Evolutionary conservation across 352 stramenopile genomes (phyloP).

Genomic region (Globisporangium cystogenes): DNA sequence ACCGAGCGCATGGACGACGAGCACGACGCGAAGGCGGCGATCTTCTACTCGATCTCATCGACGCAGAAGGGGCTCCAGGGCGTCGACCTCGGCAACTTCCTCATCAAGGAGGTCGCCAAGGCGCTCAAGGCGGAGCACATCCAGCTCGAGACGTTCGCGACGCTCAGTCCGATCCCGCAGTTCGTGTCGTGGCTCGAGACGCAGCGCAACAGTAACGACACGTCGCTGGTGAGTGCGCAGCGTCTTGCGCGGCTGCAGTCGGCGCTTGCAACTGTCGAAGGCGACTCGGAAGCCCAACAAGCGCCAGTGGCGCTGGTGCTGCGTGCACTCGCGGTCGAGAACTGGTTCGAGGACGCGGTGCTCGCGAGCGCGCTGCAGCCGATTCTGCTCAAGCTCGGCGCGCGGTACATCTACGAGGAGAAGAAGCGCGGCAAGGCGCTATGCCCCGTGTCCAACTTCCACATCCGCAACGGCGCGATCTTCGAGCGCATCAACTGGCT

Average conservation of each 20-base stretch:
- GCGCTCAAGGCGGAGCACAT: conserved; percentile 56
- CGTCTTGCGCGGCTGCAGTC: conserved; percentile 25
- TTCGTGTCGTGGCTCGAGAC: conserved; percentile 92
- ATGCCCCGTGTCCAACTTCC: conserved; percentile 82
- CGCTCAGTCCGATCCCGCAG: conserved; percentile 91
- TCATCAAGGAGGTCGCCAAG: conserved; percentile 95
- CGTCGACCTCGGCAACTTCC: conserved; percentile 93
- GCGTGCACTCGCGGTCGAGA: conserved; percentile 30
- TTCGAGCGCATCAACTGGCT: conserved; percentile 86
- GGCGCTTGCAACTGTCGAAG: conserved; percentile 7
- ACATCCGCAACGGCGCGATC: conserved; percentile 81
- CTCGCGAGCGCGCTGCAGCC: conserved; percentile 43
- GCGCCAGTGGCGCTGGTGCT: conserved; percentile 30
- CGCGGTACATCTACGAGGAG: conserved; percentile 67
- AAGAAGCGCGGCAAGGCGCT: conserved; percentile 82
- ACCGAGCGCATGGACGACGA: conserved; percentile 62
- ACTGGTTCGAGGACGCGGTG: conserved; percentile 42
- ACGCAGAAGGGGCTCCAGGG: conserved; percentile 90
- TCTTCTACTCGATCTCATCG: conserved; percentile 97
- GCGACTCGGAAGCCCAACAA: conserved; percentile 5
- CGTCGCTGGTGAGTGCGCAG: conserved; percentile 24
- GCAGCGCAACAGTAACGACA: conserved; percentile 41
- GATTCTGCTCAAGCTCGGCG: conserved; percentile 59
- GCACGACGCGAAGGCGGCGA: conserved; percentile 65
- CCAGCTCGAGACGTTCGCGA: conserved; percentile 89